Conservation (phyloP, 148 eudicot genomes). For the Chenopodium formosanum region DNA sequence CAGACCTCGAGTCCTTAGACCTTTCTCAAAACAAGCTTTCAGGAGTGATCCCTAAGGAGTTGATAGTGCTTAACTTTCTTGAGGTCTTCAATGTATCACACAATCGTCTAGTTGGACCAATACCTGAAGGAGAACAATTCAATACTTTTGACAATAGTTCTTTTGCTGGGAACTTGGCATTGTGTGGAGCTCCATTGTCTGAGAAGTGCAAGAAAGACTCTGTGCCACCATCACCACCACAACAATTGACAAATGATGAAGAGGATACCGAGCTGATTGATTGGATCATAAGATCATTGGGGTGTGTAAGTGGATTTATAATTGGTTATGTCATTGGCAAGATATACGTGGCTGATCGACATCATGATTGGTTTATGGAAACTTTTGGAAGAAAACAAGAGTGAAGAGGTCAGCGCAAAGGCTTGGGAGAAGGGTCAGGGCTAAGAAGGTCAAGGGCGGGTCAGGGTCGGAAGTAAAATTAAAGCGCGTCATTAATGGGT, state of each 20-base stretch:
- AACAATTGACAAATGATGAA: not conserved
- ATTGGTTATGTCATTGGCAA: slow-evolving; percentile 31
- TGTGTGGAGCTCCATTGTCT: slow-evolving; percentile 38
- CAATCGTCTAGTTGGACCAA: not conserved
- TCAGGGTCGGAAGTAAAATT: too few species aligned
- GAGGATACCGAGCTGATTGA: slow-evolving; percentile 10
- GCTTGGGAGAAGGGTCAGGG: too few species aligned
- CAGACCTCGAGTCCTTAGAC: not conserved
- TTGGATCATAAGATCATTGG: slow-evolving; percentile 29
- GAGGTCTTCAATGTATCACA: not conserved
- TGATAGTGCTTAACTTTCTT: not conserved
- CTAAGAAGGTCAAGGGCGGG: too few species aligned
- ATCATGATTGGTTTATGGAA: slow-evolving; percentile 23
- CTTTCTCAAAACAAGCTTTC: not conserved
- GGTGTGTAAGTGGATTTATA: slow-evolving; percentile 24
- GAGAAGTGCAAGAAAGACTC: slow-evolving; percentile 4
- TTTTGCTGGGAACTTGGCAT: slow-evolving; percentile 28
- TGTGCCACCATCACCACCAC: not conserved
- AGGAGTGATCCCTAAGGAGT: not conserved
- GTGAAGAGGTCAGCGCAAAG: too few species aligned
- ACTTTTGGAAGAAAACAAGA: not conserved
- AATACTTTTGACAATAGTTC: slow-evolving; percentile 6
- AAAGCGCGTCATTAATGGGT: too few species aligned
- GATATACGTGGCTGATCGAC: slow-evolving; percentile 14
- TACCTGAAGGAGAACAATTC: not conserved